Conservation (phyloP, 192 early-diverging fungal genomes). For the Dissophora globulifera region DNA sequence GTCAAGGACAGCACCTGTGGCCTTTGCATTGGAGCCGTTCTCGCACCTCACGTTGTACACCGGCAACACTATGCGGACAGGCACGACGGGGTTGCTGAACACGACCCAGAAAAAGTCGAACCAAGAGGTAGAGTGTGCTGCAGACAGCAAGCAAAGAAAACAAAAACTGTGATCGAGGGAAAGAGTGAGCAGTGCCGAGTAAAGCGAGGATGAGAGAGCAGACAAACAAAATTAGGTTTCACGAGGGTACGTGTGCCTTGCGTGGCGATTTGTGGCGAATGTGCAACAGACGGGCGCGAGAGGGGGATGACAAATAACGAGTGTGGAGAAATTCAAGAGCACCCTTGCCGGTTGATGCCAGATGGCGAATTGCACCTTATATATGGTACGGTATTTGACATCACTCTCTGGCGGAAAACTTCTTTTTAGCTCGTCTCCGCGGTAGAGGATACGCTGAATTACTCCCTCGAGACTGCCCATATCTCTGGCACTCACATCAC, state of each 20-base stretch:
- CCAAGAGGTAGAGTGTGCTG: conserved; percentile 60
- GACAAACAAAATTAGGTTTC: no score
- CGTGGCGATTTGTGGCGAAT: neutral
- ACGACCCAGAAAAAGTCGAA: conserved; percentile 54
- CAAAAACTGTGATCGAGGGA: no score
- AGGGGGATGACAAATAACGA: no score
- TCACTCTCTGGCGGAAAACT: neutral
- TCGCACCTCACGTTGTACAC: conserved; percentile 57
- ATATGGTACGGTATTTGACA: neutral
- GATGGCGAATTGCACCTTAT: neutral
- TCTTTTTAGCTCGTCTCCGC: conserved; percentile 55
- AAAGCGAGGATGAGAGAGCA: neutral
- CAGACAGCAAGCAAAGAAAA: no score
- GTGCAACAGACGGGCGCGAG: no score
- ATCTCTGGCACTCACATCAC: conserved; percentile 38
- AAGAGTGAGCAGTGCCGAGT: no score
- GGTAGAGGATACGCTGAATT: conserved; percentile 55
- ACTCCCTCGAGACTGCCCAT: conserved; percentile 35
- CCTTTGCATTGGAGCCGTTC: conserved; percentile 29
- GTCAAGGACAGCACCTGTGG: neutral
- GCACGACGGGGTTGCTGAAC: conserved; percentile 44
- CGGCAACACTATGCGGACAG: conserved; percentile 60
- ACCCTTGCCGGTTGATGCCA: no score
- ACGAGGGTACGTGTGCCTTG: neutral
- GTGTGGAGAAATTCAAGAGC: no score